phyloP scores from a whole-genome alignment of 1,284 basidiomycete species.

The Butyriboletus appendiculatus region DNA sequence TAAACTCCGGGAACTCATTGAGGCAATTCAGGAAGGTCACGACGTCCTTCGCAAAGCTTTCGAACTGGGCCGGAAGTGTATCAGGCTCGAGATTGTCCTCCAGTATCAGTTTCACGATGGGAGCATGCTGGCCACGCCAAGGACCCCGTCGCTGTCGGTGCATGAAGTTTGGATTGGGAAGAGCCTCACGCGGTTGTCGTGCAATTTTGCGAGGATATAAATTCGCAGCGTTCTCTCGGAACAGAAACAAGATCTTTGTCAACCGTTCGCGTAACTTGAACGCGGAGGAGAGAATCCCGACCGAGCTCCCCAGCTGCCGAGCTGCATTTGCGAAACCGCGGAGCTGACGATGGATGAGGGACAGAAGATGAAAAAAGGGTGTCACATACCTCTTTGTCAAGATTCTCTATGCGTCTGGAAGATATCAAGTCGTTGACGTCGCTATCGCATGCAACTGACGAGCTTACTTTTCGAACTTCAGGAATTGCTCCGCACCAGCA shows the following conservation, averaged over 20 bases:
- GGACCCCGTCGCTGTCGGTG: slow-evolving; percentile 33
- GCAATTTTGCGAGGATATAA: slow-evolving; percentile 35
- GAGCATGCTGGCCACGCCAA: slow-evolving; percentile 34
- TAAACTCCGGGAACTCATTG: slow-evolving; percentile 60
- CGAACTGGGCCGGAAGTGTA: slow-evolving; percentile 39
- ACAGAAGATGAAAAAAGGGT: not conserved
- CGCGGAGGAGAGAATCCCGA: slow-evolving; percentile 37
- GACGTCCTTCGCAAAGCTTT: slow-evolving; percentile 49
- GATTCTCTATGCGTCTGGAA: slow-evolving; percentile 33
- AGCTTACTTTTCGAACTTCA: slow-evolving; percentile 36
- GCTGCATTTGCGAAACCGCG: slow-evolving; percentile 38
- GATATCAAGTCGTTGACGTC: not conserved
- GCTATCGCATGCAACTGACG: not conserved
- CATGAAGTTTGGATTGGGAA: slow-evolving; percentile 39
- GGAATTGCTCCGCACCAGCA: slow-evolving; percentile 36
- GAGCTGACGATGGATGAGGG: slow-evolving; percentile 26
- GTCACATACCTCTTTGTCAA: slow-evolving; percentile 35
- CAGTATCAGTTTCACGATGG: slow-evolving; percentile 28
- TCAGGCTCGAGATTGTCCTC: slow-evolving; percentile 37
- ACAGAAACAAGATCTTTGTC: slow-evolving; percentile 37
- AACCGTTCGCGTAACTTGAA: slow-evolving; percentile 37
- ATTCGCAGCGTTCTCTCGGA: slow-evolving; percentile 37
- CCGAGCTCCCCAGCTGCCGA: slow-evolving; percentile 36
- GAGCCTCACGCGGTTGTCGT: slow-evolving; percentile 34
- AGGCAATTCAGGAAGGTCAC: slow-evolving; percentile 52